Conservation (phyloP, 306 rosid species). For the Trifolium fragiferum region DNA sequence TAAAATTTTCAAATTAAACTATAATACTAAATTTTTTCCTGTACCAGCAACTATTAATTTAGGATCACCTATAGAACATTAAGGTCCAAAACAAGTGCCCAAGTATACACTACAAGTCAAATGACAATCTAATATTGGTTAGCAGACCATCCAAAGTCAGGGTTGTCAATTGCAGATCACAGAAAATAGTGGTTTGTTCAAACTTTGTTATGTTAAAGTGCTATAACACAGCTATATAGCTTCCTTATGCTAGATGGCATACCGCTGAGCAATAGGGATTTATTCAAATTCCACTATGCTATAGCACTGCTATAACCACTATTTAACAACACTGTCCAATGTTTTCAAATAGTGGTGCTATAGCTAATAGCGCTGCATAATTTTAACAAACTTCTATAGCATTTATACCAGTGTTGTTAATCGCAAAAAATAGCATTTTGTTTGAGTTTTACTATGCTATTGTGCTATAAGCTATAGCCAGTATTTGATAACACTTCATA, state of each 20-base stretch:
- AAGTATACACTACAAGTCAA: neutral
- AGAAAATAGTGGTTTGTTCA: neutral
- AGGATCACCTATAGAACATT: conserved; percentile 29
- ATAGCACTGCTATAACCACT: no score
- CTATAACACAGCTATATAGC: neutral
- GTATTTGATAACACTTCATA: neutral
- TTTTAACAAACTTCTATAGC: no score
- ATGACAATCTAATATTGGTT: conserved; percentile 6
- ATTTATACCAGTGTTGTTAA: no score
- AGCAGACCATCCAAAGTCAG: conserved; percentile 14
- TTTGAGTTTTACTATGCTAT: no score
- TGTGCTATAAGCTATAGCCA: neutral
- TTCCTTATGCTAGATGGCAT: neutral
- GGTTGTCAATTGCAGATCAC: neutral
- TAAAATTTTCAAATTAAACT: conserved; percentile 18
- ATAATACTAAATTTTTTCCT: neutral
- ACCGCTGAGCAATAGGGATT: neutral
- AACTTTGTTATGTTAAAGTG: neutral
- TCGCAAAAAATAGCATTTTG: no score
- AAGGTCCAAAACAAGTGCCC: conserved; percentile 4
- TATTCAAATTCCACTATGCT: neutral
- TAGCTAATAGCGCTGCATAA: no score
- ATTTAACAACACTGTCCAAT: no score
- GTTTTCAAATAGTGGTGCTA: no score
- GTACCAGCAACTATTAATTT: conserved; percentile 5